Percentiles rank a stretch among this genome's conserved stretches.
Evolutionary conservation across 2,329 filamentous ascomycete species (phyloP).

Genomic region (Rugonectria rugulosa): DNA sequence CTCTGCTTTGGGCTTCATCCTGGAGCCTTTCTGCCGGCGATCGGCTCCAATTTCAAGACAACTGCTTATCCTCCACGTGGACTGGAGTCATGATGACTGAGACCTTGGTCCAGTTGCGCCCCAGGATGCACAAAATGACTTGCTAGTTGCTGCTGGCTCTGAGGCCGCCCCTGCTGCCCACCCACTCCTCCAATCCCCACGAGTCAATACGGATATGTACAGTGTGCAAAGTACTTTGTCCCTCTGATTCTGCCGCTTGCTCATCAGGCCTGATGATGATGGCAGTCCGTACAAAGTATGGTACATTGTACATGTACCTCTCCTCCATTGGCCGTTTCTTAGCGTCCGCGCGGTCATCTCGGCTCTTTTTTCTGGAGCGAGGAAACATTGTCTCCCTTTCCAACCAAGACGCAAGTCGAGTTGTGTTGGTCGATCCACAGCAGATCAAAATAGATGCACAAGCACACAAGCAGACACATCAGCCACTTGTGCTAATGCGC

Average conservation of each 20-base stretch:
- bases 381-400: slow-evolving; percentile 1
- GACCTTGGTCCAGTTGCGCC: slow-evolving; percentile 27
- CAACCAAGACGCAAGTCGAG: slow-evolving; percentile 1
- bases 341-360: slow-evolving; percentile 18
- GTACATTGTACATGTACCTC: too few species aligned
- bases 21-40: slow-evolving; percentile 1
- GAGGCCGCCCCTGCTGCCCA: slow-evolving; percentile 6
- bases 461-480: slow-evolving; percentile 6
- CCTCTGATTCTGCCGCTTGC: background rate
- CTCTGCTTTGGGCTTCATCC: slow-evolving; percentile 21
- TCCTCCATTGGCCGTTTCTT: background rate
- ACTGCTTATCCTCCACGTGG: slow-evolving; percentile 32
- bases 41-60: slow-evolving; percentile 19
- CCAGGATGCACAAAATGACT: slow-evolving; percentile 13
- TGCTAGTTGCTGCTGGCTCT: slow-evolving; percentile 12
- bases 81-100: slow-evolving; percentile 28
- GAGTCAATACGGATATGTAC: slow-evolving; percentile 14
- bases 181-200: too few species aligned
- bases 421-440: slow-evolving; percentile 11
- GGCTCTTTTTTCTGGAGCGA: slow-evolving; percentile 9
- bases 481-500: background rate
- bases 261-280: slow-evolving; percentile 10
- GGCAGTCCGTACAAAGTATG: too few species aligned
- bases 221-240: background rate
- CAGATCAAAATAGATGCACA: slow-evolving; percentile 10